Evolutionary conservation across 148 eudicot species (phyloP), one percentile per base, ranked within the genome.

Genomic region (Nepenthes mirabilis): DNA sequence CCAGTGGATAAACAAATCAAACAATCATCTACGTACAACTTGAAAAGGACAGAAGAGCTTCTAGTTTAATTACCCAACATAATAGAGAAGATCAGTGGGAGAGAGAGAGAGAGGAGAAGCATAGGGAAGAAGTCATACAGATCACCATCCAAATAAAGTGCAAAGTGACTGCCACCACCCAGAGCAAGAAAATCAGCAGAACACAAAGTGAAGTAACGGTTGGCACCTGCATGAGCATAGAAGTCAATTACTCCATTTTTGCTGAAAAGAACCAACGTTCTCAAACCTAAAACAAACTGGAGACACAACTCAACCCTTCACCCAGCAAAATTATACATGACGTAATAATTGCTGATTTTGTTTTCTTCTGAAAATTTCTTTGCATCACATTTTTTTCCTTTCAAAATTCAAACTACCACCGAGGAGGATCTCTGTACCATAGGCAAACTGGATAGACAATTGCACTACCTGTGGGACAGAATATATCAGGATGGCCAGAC

Each of bases 121-220:
- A 54, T 11, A 55, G 63, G 60, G 54, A 12, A 59, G 54, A 65
- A 60, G 53, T 68, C 98, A 81, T 73, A 93, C 98, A 88, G 80
- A 61, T 88, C 98, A 37, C 76, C 65, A 59, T 93, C 95, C 75
- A 93, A 74, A 82, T 88, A 88, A 11, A 88, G 86, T 36, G 95
- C 98, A 65, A 93, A 88, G 73, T 83, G 98, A 61, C 63, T 59
- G 56, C 98, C 96, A 48, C 98, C 98, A 8, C 98, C 98, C 75
- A 88, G 55, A 10, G 98, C 98, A 45, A 91, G 79, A 73, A 80
- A 83, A 14, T 86, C 88, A 34, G 88, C 78, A 35, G 96, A 83
- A 70, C 98, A 88, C 83, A 93, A 72, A 43, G 96, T 88, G 73
- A 67, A 91, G 65, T 91, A 91, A 52, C 96, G 95, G 59, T 93